phyloP scores from a whole-genome alignment of 805 yeast genomes.

The Isabelozyma rhagii region DNA sequence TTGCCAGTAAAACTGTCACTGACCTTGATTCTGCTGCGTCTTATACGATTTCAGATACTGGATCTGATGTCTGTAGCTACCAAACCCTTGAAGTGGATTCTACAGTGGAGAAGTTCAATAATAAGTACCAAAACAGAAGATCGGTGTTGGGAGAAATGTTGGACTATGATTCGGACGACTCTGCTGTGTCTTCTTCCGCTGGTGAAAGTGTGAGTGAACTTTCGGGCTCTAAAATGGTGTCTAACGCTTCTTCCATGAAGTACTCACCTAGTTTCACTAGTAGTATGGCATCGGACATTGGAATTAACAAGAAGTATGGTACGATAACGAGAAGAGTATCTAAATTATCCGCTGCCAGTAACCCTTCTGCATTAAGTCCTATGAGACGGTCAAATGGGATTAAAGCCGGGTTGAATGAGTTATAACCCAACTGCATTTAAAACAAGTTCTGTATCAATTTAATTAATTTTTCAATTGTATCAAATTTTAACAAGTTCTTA shows the following conservation, averaged over 20 bases:
- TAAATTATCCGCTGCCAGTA: neutral
- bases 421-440: neutral
- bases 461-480: too few species aligned
- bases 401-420: conserved; percentile 2
- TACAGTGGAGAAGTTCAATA: conserved; percentile 23
- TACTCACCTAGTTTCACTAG: neutral
- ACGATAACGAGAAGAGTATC: conserved; percentile 7
- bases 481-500: too few species aligned
- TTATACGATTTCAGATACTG: conserved; percentile 8
- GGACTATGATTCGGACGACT: conserved; percentile 33
- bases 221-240: neutral
- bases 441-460: too few species aligned
- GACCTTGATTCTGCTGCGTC: neutral
- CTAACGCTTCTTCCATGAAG: neutral
- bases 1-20: neutral
- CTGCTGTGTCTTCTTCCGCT: neutral
- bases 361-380: neutral
- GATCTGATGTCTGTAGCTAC: neutral
- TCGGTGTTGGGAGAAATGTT: conserved; percentile 44
- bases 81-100: neutral
- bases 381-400: conserved; percentile 6
- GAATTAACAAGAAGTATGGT: conserved; percentile 13
- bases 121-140: conserved; percentile 27
- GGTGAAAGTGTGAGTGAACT: neutral
- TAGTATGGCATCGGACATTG: conserved; percentile 8